A percentile compares a stretch with the other conserved stretches of the same genome.
phyloP scores from a whole-genome alignment of 2,329 filamentous ascomycete genomes.

The Calonectria pauciramosa region DNA sequence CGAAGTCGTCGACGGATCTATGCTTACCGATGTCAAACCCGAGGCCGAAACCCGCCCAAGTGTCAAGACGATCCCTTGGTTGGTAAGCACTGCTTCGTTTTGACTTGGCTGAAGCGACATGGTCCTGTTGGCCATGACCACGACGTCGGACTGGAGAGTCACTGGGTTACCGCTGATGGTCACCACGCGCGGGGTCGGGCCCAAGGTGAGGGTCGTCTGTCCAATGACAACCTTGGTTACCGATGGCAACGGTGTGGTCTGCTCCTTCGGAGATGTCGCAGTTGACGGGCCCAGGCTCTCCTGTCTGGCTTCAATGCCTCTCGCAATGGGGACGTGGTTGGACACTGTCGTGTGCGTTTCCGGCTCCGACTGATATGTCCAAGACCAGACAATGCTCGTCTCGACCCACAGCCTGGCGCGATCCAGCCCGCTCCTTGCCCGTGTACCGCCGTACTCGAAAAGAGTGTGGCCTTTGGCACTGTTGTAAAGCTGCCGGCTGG shows the following conservation, averaged over 20 bases:
- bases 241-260: neutral
- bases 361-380: neutral
- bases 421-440: neutral
- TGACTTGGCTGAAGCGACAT: neutral
- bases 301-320: neutral
- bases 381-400: neutral
- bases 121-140: slow-evolving; percentile 2
- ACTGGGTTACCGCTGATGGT: neutral
- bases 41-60: neutral
- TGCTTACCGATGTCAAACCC: neutral
- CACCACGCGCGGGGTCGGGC: neutral
- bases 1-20: neutral
- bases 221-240: slow-evolving; percentile 8
- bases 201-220: neutral
- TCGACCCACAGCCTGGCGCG: neutral
- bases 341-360: neutral
- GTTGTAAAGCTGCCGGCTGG: neutral
- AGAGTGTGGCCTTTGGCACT: neutral
- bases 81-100: neutral
- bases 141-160: neutral
- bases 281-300: neutral
- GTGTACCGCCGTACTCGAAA: neutral
- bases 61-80: neutral
- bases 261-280: neutral
- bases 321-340: neutral